phyloP scores from a whole-genome alignment of 495 filamentous ascomycete genomes.

The Penicillium ochrochloron region DNA sequence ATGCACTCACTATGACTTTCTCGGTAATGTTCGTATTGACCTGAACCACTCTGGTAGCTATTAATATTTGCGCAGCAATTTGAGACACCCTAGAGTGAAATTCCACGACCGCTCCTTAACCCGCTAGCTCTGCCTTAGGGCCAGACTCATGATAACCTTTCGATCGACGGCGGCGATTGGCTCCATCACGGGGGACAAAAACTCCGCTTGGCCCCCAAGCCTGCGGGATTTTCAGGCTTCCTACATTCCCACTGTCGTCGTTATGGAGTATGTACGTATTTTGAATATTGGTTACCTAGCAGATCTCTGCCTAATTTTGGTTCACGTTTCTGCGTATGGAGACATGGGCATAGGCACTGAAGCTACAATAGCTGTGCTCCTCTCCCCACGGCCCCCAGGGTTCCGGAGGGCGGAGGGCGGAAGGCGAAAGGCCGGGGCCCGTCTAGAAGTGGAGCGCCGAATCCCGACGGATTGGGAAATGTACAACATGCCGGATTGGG shows the following conservation, averaged over 20 bases:
- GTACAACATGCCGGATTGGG: slow-evolving; percentile 13
- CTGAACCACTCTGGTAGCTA: neutral
- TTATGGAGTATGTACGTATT: neutral
- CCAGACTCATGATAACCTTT: slow-evolving; percentile 22
- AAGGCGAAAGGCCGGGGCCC: neutral
- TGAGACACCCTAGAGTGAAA: slow-evolving; percentile 2
- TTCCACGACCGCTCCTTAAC: neutral
- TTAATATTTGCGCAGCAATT: neutral
- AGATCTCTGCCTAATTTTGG: neutral
- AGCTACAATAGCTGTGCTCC: neutral
- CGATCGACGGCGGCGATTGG: slow-evolving; percentile 13
- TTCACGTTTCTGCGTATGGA: neutral
- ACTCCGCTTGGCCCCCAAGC: slow-evolving; percentile 15
- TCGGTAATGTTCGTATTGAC: neutral
- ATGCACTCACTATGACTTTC: neutral
- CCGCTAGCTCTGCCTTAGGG: slow-evolving; percentile 5
- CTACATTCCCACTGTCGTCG: neutral
- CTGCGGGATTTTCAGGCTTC: slow-evolving; percentile 19
- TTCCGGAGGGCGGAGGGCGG: neutral
- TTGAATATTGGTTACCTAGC: neutral
- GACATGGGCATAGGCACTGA: neutral
- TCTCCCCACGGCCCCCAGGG: slow-evolving; percentile 5
- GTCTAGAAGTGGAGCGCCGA: neutral
- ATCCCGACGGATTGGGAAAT: slow-evolving; percentile 1
- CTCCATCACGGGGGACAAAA: slow-evolving; percentile 5